A percentile compares a stretch with the other conserved stretches of the same genome.
Evolutionary conservation across 257 asterid genomes (phyloP).

Genomic region (Apocynum venetum): DNA sequence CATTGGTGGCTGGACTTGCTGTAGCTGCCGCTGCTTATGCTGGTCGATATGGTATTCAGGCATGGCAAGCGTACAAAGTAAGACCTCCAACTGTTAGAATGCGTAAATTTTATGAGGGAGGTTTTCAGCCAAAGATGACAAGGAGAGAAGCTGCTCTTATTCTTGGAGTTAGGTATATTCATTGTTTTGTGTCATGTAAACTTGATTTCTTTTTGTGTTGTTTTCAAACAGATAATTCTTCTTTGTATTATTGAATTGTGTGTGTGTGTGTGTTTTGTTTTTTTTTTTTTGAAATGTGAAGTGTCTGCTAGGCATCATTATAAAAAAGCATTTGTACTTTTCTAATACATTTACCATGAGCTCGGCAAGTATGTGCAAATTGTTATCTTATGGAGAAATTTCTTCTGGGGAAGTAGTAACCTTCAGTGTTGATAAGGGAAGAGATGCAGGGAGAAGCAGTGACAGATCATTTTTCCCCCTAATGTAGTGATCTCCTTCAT

Average conservation of each 20-base stretch:
- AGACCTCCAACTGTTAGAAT: conserved; percentile 73
- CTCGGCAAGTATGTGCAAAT: not conserved
- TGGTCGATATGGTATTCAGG: conserved; percentile 68
- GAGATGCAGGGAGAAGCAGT: not conserved
- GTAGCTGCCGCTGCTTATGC: conserved; percentile 81
- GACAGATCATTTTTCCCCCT: not conserved
- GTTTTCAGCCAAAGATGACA: conserved; percentile 84
- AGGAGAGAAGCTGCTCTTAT: conserved; percentile 86
- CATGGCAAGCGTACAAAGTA: conserved; percentile 82
- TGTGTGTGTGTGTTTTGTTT: no score
- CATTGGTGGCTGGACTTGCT: conserved; percentile 68
- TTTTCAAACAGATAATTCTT: not conserved
- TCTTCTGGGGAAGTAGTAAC: not conserved
- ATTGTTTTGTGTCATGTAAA: not conserved
- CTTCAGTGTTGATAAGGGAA: not conserved
- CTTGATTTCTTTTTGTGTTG: not conserved
- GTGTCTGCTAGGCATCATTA: not conserved
- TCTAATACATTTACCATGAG: not conserved
- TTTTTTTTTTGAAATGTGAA: no score
- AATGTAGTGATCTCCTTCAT: not conserved
- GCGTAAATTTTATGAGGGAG: conserved; percentile 88
- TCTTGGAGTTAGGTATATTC: conserved; percentile 73
- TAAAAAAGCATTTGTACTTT: not conserved
- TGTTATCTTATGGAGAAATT: not conserved
- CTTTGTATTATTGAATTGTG: not conserved